These are phyloP conservation scores for Gynochthodes officinalis DNA, from an alignment of 257 asterid genomes.

Conservation along the genomic window DNA sequence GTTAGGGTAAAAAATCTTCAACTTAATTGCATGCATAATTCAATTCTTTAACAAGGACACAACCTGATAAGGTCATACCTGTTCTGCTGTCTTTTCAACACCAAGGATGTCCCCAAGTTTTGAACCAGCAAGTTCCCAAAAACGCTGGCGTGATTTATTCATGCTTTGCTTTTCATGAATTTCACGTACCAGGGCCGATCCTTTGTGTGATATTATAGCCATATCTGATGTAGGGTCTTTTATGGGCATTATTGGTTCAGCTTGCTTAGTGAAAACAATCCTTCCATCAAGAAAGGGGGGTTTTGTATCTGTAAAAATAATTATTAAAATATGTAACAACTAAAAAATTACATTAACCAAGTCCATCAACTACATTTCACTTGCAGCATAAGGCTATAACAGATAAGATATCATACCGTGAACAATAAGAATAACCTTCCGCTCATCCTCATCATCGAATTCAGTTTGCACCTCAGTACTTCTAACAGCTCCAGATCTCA, in stretches of 20 bases:
- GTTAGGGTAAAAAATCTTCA: background rate
- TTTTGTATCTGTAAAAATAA: conserved; percentile 66
- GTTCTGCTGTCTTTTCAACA: conserved; percentile 90
- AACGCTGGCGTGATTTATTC: conserved; percentile 92
- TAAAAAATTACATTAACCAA: background rate
- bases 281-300: conserved; percentile 99
- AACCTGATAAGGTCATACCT: conserved; percentile 39
- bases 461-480: conserved; percentile 94
- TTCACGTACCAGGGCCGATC: conserved; percentile 83
- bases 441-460: conserved; percentile 94
- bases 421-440: conserved; percentile 91
- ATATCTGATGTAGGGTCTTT: conserved; percentile 98
- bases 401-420: conserved; percentile 50
- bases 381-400: background rate
- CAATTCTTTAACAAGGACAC: background rate
- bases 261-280: conserved; percentile 90
- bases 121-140: conserved; percentile 99
- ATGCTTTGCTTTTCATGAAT: conserved; percentile 90
- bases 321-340: conserved; percentile 15
- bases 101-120: conserved; percentile 94
- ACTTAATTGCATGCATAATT: conserved; percentile 10
- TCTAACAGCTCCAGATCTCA: conserved; percentile 96
- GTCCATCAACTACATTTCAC: background rate
- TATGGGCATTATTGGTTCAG: conserved; percentile 89
- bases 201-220: conserved; percentile 98